phyloP scores from a whole-genome alignment of 441 rosid genomes.

The Arabidopsis lyrata region DNA sequence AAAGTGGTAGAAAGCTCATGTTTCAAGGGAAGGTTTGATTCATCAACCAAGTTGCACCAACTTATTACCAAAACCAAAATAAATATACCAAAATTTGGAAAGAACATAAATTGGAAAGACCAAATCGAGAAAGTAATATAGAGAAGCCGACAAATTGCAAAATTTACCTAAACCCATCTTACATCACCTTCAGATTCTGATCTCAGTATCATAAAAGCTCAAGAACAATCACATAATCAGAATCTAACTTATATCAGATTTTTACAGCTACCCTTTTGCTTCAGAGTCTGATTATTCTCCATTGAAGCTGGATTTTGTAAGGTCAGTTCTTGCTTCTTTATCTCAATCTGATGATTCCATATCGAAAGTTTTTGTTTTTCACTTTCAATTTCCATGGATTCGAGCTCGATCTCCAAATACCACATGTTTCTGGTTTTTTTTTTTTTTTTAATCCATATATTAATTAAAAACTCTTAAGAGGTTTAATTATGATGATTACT shows the following conservation, averaged over 20 bases:
- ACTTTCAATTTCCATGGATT: neutral
- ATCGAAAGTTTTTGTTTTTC: neutral
- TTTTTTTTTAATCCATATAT: slow-evolving; percentile 2
- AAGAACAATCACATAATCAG: slow-evolving; percentile 13
- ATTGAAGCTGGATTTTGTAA: slow-evolving; percentile 39
- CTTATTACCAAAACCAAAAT: neutral
- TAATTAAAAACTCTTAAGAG: slow-evolving; percentile 9
- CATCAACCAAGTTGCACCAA: slow-evolving; percentile 32
- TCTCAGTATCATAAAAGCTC: slow-evolving; percentile 15
- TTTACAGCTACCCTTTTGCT: neutral
- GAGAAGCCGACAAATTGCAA: slow-evolving; percentile 41
- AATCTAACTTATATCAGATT: neutral
- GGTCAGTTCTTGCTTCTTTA: slow-evolving; percentile 40
- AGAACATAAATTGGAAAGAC: neutral
- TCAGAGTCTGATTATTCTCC: slow-evolving; percentile 25
- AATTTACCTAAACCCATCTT: slow-evolving; percentile 39
- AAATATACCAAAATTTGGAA: neutral
- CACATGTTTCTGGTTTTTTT: slow-evolving; percentile 22
- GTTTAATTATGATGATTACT: slow-evolving; percentile 9
- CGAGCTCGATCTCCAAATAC: neutral
- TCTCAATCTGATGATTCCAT: slow-evolving; percentile 7
- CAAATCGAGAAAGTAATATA: slow-evolving; percentile 31
- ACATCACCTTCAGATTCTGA: slow-evolving; percentile 30
- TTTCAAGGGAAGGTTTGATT: slow-evolving; percentile 34
- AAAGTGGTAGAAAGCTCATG: slow-evolving; percentile 41